Evolutionary conservation across 805 yeast species (phyloP), one percentile per base, ranked within the genome.

Genomic region (Yamadazyma akitaensis): DNA sequence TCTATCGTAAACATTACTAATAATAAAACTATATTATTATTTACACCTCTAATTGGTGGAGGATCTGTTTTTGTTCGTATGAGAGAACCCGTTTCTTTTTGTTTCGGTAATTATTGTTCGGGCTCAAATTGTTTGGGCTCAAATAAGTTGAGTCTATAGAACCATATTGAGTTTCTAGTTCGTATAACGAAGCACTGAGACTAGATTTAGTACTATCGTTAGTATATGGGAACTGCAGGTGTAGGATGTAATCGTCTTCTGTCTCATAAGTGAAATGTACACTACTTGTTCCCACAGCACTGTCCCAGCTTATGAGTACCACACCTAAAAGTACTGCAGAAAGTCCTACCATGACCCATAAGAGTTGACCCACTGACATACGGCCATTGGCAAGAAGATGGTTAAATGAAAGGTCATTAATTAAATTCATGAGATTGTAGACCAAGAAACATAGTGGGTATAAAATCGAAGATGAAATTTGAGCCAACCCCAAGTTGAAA

Each of bases 371-470:
- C 48, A 76, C 77, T 5, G 65, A 53, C 59, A 72, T 64, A 35
- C 49, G 50, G 14, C 63, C 60, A 17, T 56, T 59, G 56, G 81
- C 76, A 7, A 85, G 70, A 36, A 86, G 63, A 14, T 86, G 83
- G 63, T 88, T 88, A 51, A 80, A 68, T 31, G 83, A 77, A 38
- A 72, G 50, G 46, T 70, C 77, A 47, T 72, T 72, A 46, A 71
- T 55, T 49, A 72, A 60, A 53, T 85, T 84, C 48, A 78, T 72
- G 42, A 87, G 67, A 67, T 88, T 90, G 70, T 85, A 89, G 38
- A 88, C 80, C 64, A 94, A 84, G 62, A 90, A 90, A 30, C 90
- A 86, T 51, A 90, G 68, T 0, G 97, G 97, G 59, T 89, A 90
- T 28, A 90, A 70, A 14, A 88, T 76, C 2, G 92, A 81, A 0